These are phyloP conservation scores for Purpureocillium lavendulum DNA, from an alignment of 2,329 filamentous ascomycete genomes.

Conservation along the genomic window DNA sequence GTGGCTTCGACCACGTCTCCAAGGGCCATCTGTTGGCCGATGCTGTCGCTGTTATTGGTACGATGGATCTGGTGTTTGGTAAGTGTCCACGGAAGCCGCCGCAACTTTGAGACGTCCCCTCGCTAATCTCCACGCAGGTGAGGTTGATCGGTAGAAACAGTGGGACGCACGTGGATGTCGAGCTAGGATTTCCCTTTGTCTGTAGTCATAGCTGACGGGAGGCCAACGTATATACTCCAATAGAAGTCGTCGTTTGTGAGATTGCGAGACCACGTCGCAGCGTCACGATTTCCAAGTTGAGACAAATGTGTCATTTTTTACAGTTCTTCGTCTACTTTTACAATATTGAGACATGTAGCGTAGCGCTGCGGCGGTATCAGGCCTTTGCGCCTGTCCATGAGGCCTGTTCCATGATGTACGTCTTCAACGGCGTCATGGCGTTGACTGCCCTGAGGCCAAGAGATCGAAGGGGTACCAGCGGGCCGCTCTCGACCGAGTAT, in stretches of 20 bases:
- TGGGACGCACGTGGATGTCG: slow-evolving; percentile 18
- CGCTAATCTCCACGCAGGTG: slow-evolving; percentile 37
- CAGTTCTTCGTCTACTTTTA: too few relatives aligned
- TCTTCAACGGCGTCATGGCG: slow-evolving; percentile 66
- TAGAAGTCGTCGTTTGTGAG: slow-evolving; percentile 15
- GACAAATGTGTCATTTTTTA: background rate
- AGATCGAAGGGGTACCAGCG: slow-evolving; percentile 71
- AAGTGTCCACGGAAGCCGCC: slow-evolving; percentile 29
- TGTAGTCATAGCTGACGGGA: slow-evolving; percentile 31
- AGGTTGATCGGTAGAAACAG: slow-evolving; percentile 48
- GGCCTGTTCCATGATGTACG: slow-evolving; percentile 73
- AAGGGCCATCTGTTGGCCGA: slow-evolving; percentile 92
- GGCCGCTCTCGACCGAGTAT: slow-evolving; percentile 73
- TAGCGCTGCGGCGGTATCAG: slow-evolving; percentile 14
- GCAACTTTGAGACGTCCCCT: background rate
- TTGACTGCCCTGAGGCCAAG: slow-evolving; percentile 71
- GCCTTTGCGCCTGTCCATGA: slow-evolving; percentile 44
- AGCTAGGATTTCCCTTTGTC: slow-evolving; percentile 23
- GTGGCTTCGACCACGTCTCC: slow-evolving; percentile 87
- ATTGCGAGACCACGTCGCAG: background rate
- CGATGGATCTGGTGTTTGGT: slow-evolving; percentile 87
- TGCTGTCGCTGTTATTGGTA: slow-evolving; percentile 89
- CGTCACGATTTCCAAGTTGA: background rate
- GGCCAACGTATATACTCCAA: slow-evolving; percentile 27
- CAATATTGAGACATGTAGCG: background rate